A percentile compares a stretch with the other conserved stretches of the same genome.
phyloP scores from a whole-genome alignment of 306 rosid species.

The Lathyrus sativus region DNA sequence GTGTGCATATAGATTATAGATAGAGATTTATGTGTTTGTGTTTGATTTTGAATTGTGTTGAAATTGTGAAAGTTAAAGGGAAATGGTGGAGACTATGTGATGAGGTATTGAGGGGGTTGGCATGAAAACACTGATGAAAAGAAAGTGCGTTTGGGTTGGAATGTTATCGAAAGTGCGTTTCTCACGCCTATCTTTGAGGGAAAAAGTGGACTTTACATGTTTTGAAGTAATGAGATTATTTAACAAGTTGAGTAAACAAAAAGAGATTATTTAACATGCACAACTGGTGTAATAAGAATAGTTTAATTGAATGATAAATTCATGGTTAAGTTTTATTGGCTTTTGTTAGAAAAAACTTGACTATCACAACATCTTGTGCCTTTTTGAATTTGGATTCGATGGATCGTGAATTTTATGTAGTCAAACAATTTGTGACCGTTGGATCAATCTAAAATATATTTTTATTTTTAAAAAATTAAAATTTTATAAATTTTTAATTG shows the following conservation, averaged over 20 bases:
- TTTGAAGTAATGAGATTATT: background rate
- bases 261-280: conserved; percentile 11
- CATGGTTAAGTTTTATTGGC: conserved; percentile 26
- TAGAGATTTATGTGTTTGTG: background rate
- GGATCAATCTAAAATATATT: too few relatives aligned
- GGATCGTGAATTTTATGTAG: too few relatives aligned
- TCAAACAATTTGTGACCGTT: too few relatives aligned
- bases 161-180: conserved; percentile 53
- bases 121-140: conserved; percentile 33
- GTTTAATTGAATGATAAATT: conserved; percentile 29
- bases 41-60: conserved; percentile 9
- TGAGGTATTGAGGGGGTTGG: conserved; percentile 10
- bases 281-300: background rate
- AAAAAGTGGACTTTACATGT: conserved; percentile 32
- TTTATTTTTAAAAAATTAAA: too few relatives aligned
- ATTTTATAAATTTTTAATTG: too few relatives aligned
- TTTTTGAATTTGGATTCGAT: background rate
- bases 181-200: conserved; percentile 48
- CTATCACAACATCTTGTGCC: background rate
- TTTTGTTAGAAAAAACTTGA: conserved; percentile 10
- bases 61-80: conserved; percentile 20
- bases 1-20: conserved; percentile 26
- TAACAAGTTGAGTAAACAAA: background rate
- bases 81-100: conserved; percentile 1
- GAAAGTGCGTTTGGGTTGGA: conserved; percentile 34